Evolutionary conservation across 2,329 filamentous ascomycete species (phyloP).

Genomic region (Penicillium sp.): DNA sequence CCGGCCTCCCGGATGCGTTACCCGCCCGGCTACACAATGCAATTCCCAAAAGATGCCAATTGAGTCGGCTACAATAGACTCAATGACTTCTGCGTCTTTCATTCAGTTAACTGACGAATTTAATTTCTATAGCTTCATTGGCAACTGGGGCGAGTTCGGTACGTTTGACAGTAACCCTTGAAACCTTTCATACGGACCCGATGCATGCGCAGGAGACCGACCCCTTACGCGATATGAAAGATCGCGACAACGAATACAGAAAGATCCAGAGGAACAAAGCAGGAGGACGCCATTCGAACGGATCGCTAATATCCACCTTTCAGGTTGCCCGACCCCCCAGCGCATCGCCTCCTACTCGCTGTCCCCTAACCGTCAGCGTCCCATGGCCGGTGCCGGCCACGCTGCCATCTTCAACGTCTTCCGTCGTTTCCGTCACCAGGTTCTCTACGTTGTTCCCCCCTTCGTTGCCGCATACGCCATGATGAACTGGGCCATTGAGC

Average conservation of each 20-base stretch:
- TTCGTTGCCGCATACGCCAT: conserved; percentile 73
- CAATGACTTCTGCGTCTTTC: not conserved
- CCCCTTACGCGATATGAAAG: not conserved
- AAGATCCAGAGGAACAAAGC: not conserved
- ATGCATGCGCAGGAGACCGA: conserved; percentile 11
- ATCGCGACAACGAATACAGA: not conserved
- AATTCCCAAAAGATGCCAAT: conserved; percentile 1
- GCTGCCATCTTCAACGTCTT: conserved; percentile 94
- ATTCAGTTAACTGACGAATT: conserved; percentile 24
- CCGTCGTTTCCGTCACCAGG: conserved; percentile 79
- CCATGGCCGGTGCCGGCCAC: conserved; percentile 72
- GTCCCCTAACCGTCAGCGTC: conserved; percentile 83
- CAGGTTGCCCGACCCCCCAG: conserved; percentile 47
- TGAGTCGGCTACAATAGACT: not conserved
- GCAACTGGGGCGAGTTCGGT: conserved; percentile 74
- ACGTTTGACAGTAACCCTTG: conserved; percentile 48
- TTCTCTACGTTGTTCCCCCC: conserved; percentile 83
- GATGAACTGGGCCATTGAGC: conserved; percentile 88
- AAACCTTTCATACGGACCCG: conserved; percentile 11
- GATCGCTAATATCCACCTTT: conserved; percentile 2
- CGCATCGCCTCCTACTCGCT: conserved; percentile 70
- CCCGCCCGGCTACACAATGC: conserved; percentile 16
- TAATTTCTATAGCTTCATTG: conserved; percentile 60
- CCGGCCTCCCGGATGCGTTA: conserved; percentile 19
- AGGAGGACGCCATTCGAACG: not conserved